phyloP scores from a whole-genome alignment of 108 stramenopile species.

The Bacterosira constricta region DNA sequence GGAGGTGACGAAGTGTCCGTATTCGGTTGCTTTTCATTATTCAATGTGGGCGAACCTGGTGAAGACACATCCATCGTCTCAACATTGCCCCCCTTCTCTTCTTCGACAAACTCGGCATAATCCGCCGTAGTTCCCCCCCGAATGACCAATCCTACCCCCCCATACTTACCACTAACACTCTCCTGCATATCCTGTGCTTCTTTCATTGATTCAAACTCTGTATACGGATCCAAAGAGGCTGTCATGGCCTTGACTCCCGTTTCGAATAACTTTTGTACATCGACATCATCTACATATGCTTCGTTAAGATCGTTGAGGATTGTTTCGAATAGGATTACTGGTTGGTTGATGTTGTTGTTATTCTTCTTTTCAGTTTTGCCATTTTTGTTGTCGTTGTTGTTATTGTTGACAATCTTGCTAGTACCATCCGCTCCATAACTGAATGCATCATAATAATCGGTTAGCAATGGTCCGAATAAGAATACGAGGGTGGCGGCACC shows the following conservation, averaged over 20 bases:
- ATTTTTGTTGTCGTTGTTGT: neutral
- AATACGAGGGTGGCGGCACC: slow-evolving; percentile 32
- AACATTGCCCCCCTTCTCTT: neutral
- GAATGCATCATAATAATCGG: slow-evolving; percentile 43
- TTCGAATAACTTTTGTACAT: slow-evolving; percentile 89
- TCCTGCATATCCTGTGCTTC: slow-evolving; percentile 87
- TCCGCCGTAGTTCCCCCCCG: slow-evolving; percentile 54
- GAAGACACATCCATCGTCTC: too few relatives aligned
- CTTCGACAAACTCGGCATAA: slow-evolving; percentile 11
- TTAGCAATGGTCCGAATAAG: slow-evolving; percentile 38
- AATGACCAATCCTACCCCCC: slow-evolving; percentile 95
- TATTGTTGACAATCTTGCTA: neutral
- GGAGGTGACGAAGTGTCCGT: neutral
- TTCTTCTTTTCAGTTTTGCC: neutral
- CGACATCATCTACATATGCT: slow-evolving; percentile 86
- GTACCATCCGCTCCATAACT: neutral
- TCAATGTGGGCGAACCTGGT: too few relatives aligned
- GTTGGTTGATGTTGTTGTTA: slow-evolving; percentile 48
- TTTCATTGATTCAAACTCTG: slow-evolving; percentile 87
- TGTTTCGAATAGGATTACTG: slow-evolving; percentile 86
- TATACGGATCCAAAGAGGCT: slow-evolving; percentile 93
- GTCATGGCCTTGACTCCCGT: slow-evolving; percentile 95
- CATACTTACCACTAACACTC: slow-evolving; percentile 86
- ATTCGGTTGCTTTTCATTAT: too few relatives aligned
- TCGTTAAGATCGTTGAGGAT: slow-evolving; percentile 75